Base-by-base conservation (phyloP, 2,329 filamentous ascomycete genomes). In the Endocalyx cinctus region DNA sequence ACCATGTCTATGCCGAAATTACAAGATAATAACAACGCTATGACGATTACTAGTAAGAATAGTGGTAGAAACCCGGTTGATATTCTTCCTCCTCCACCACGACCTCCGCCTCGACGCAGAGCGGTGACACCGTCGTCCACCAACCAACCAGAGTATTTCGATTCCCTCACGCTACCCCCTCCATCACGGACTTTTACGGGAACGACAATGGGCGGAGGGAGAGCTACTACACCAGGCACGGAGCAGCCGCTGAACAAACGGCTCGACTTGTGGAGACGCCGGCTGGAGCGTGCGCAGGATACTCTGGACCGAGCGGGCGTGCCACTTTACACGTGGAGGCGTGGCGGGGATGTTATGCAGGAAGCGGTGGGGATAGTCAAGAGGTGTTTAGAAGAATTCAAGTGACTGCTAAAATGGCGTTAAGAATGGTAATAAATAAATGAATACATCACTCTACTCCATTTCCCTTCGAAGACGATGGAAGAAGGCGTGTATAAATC, bases 241-340 rank as follows among this genome's bases (percentile, higher is more conserved):
- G n/a, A n/a, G n/a, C n/a, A n/a, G n/a, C n/a, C n/a, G n/a, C n/a
- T 63, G 10, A 86, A 77, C 56, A 87, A 83, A 62, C 82, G 85
- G 44, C 66, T 87, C 35, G 80, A 82, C 39, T 52, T 87, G 29
- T 92, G 85, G 86, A 68, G 71, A 41, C 72, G 79, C 35, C 65
- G 86, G 25, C 75, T 85, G 63, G 72, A 71, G 26, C 65, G 75
- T 27, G 84, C 85, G 4, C 77, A 83, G 42, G 64, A 67, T 26
- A 59, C 65, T 25, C 66, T 90, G 8, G 74, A 76, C n/a, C 63
- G 67, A 5, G 65, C 79, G 25, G 82, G 82, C 4, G 82, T 92
- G 1, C 63, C 72, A 43, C 54, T 92, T 22, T 77, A 84, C 42
- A 86, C 74, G 14, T 92, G 86, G 86, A 70, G 82, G 26, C 73